These are phyloP conservation scores for Prunus dulcis DNA, from an alignment of 306 rosid genomes.

Conservation along the genomic window DNA sequence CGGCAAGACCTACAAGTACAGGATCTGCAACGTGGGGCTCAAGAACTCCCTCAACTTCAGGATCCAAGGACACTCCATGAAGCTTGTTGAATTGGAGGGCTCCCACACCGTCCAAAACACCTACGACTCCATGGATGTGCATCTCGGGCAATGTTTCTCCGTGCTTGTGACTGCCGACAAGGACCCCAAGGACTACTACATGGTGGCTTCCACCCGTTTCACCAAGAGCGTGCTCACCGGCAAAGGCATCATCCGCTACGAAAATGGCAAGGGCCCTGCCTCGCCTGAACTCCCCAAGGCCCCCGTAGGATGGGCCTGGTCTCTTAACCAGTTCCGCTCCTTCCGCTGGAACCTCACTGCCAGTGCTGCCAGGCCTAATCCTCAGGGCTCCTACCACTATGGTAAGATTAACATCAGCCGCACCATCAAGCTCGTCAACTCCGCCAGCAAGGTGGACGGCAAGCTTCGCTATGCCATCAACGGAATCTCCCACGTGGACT, in stretches of 20 bases:
- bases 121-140: conserved; percentile 73
- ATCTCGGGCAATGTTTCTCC: conserved; percentile 59
- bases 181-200: conserved; percentile 60
- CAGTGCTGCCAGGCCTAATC: conserved; percentile 93
- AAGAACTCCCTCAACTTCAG: conserved; percentile 67
- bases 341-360: conserved; percentile 88
- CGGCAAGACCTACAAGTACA: conserved; percentile 69
- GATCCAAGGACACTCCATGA: conserved; percentile 66
- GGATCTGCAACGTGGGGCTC: conserved; percentile 76
- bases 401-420: conserved; percentile 70
- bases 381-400: conserved; percentile 85
- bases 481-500: conserved; percentile 59
- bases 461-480: conserved; percentile 73
- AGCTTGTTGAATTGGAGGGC: conserved; percentile 79
- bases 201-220: conserved; percentile 76
- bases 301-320: conserved; percentile 90
- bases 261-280: conserved; percentile 51
- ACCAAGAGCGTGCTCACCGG: conserved; percentile 36
- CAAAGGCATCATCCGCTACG: conserved; percentile 54
- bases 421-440: conserved; percentile 58
- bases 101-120: conserved; percentile 70
- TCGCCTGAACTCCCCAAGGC: conserved; percentile 47
- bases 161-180: conserved; percentile 70
- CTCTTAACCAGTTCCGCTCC: conserved; percentile 76
- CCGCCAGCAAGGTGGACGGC: conserved; percentile 31